Conservation (phyloP, 305 asterid genomes). For the Caryopteris hybrid region DNA sequence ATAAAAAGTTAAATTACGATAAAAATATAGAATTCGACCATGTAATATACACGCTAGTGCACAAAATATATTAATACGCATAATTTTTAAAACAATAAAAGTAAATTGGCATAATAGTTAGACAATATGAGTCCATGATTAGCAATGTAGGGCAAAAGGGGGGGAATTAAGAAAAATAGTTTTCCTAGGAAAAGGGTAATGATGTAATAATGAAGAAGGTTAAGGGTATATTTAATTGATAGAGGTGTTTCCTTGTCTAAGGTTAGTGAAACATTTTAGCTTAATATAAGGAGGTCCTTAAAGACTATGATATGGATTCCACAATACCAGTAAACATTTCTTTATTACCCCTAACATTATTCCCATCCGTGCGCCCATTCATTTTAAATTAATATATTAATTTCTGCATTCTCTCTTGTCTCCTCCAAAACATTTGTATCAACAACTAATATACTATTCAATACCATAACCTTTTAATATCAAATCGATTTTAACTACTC, state of each 20-base stretch:
- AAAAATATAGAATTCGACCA: too few species aligned
- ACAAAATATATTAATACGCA: too few species aligned
- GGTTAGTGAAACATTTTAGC: constrained; percentile 36
- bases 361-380: constrained; percentile 53
- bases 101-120: too few species aligned
- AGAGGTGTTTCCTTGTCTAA: constrained; percentile 32
- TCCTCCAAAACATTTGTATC: too few species aligned
- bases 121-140: background rate
- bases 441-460: too few species aligned
- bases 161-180: too few species aligned
- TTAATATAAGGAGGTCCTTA: constrained; percentile 30
- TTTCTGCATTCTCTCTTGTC: constrained; percentile 31
- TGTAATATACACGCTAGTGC: too few species aligned
- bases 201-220: constrained; percentile 29
- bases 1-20: too few species aligned
- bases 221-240: constrained; percentile 17
- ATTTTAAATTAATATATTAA: constrained; percentile 2
- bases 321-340: constrained; percentile 17
- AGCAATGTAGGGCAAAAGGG: background rate
- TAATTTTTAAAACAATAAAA: too few species aligned
- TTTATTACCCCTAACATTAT: constrained; percentile 29
- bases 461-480: too few species aligned
- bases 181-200: constrained; percentile 10
- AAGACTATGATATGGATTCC: constrained; percentile 42
- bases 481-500: too few species aligned